Evolutionary conservation across 345 rosid species (phyloP).

Genomic region (Garcia nutans): DNA sequence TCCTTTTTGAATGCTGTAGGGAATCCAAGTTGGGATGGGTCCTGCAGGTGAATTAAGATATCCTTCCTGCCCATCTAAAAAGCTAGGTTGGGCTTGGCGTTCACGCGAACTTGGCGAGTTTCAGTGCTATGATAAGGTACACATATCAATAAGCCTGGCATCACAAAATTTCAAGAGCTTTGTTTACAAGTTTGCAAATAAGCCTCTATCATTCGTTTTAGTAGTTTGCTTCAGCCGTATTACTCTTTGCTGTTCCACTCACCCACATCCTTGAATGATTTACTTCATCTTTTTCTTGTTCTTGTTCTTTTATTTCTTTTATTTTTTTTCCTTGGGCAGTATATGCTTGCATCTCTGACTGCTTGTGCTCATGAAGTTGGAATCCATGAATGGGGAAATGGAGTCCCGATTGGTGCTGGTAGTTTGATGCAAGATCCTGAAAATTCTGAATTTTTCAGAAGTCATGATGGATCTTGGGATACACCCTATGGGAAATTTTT

Average conservation of each 20-base stretch:
- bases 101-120: constrained; percentile 49
- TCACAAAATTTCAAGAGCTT: no score
- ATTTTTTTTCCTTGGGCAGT: constrained; percentile 22
- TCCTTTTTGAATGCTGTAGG: constrained; percentile 24
- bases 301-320: background rate
- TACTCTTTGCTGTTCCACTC: background rate
- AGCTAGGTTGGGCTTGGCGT: constrained; percentile 39
- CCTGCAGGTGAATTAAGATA: constrained; percentile 60
- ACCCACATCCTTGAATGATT: background rate
- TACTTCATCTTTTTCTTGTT: no score
- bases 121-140: constrained; percentile 60
- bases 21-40: constrained; percentile 60
- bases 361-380: constrained; percentile 39
- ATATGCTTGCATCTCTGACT: constrained; percentile 51
- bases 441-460: constrained; percentile 42
- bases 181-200: background rate
- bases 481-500: constrained; percentile 42
- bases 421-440: constrained; percentile 41
- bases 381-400: constrained; percentile 46
- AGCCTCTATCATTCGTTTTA: background rate
- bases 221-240: background rate
- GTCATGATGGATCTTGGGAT: constrained; percentile 45
- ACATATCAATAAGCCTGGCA: constrained; percentile 3
- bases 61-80: constrained; percentile 46
- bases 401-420: constrained; percentile 42